Conservation (phyloP, 176 grass and related monocot species). For the Tuctoria greenei region DNA sequence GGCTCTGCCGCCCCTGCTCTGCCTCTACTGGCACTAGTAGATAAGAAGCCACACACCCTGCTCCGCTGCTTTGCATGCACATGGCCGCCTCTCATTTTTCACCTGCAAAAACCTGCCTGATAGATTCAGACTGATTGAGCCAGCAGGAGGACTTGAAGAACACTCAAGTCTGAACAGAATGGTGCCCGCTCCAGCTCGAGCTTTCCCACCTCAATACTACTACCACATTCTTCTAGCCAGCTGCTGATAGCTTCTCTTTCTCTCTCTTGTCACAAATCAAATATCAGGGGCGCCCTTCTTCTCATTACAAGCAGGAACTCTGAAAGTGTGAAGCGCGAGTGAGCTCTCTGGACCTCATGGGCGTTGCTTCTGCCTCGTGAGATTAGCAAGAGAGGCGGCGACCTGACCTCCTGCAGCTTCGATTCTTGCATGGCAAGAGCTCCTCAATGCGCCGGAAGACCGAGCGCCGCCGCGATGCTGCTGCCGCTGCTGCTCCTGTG, state of each 20-base stretch:
- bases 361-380: conserved; percentile 6
- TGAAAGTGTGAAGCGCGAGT: not conserved
- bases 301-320: not conserved
- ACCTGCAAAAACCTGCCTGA: conserved; percentile 9
- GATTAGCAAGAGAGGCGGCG: not conserved
- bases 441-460: conserved; percentile 15
- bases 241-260: not conserved
- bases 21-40: conserved; percentile 14
- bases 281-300: not conserved
- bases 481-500: conserved; percentile 24
- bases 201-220: not conserved
- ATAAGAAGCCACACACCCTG: conserved; percentile 23
- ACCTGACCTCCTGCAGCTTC: not conserved
- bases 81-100: conserved; percentile 22
- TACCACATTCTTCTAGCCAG: not conserved
- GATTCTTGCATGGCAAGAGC: conserved; percentile 51
- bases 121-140: not conserved
- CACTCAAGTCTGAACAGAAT: conserved; percentile 9
- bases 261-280: conserved; percentile 3
- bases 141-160: no score
- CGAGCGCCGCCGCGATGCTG: not conserved
- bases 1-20: not conserved
- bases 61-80: conserved; percentile 29
- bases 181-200: not conserved
- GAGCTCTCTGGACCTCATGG: conserved; percentile 25